Conservation (phyloP, 768 basidiomycete species). For the Punctularia strigosozonata region DNA sequence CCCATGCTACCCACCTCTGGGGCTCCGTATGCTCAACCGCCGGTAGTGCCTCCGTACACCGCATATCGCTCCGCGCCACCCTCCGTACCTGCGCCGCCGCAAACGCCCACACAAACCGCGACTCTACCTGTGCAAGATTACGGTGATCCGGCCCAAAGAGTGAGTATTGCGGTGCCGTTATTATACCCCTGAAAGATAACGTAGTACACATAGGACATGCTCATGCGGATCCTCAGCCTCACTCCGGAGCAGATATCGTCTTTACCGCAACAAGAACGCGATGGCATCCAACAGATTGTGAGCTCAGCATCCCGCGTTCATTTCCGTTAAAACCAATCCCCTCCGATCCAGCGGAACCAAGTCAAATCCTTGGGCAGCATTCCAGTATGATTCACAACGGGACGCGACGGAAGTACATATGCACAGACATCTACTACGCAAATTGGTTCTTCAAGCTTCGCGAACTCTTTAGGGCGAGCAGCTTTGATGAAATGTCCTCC, state of each 20-base stretch:
- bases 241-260: not conserved
- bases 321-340: too few relatives aligned
- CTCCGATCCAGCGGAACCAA: too few relatives aligned
- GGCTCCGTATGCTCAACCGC: not conserved
- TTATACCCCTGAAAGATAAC: not conserved
- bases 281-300: not conserved
- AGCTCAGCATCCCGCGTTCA: too few relatives aligned
- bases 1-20: not conserved
- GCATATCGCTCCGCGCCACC: not conserved
- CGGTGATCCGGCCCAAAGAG: not conserved
- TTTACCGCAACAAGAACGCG: not conserved
- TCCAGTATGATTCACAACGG: too few relatives aligned
- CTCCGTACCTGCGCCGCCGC: not conserved
- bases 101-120: not conserved
- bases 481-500: constrained; percentile 56
- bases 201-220: not conserved
- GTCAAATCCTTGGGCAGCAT: too few relatives aligned
- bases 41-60: not conserved
- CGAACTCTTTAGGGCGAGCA: constrained; percentile 58
- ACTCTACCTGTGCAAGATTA: not conserved
- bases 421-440: constrained; percentile 9
- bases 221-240: not conserved
- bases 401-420: too few relatives aligned
- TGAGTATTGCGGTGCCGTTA: not conserved
- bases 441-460: constrained; percentile 44